Conservation (phyloP, 306 rosid genomes). For the Sophora flavescens region DNA sequence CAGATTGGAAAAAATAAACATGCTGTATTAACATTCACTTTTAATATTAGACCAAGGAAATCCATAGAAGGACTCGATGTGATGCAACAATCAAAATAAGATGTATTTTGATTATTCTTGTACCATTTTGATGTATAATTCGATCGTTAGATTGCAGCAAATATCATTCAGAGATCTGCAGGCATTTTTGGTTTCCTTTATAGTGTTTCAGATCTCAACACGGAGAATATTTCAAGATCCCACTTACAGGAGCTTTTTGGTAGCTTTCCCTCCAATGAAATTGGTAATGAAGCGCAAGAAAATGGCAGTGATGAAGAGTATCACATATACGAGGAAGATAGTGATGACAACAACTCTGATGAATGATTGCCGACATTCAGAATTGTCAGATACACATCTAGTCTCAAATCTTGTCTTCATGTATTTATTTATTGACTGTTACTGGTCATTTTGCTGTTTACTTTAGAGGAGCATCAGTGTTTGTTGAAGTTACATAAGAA, state of each 20-base stretch:
- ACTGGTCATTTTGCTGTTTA: not conserved
- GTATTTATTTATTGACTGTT: constrained; percentile 15
- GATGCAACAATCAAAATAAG: too few relatives aligned
- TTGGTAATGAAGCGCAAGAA: constrained; percentile 43
- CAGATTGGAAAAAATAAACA: not conserved
- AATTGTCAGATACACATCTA: not conserved
- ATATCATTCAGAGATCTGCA: constrained; percentile 23
- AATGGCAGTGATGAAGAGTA: constrained; percentile 73
- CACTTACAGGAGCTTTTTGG: constrained; percentile 87
- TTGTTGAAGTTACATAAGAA: not conserved
- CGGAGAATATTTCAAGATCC: constrained; percentile 70
- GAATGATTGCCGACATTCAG: constrained; percentile 42
- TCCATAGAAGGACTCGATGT: not conserved
- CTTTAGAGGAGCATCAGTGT: constrained; percentile 5
- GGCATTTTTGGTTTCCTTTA: constrained; percentile 57
- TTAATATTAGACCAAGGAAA: not conserved
- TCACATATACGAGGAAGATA: constrained; percentile 69
- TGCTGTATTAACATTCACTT: not conserved
- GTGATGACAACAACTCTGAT: constrained; percentile 58
- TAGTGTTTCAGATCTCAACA: constrained; percentile 57
- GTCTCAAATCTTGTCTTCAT: not conserved
- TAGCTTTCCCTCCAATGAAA: constrained; percentile 69
- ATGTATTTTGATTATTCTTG: not conserved
- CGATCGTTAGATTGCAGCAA: constrained; percentile 5
- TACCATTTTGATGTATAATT: not conserved